Conservation (phyloP, 2,329 filamentous ascomycete genomes). For the Aspergillus sp. region DNA sequence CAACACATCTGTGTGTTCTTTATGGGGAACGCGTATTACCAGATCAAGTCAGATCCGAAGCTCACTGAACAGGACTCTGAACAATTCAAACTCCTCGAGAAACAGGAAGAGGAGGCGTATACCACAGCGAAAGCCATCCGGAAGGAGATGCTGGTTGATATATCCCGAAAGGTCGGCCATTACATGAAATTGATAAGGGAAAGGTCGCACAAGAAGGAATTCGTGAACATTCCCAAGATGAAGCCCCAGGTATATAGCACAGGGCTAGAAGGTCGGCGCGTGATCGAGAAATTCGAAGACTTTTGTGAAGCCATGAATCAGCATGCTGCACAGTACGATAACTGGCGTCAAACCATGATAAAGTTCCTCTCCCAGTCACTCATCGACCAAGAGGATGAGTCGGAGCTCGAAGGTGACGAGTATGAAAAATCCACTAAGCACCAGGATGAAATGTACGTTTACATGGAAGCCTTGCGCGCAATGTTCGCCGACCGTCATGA, state of each 20-base stretch:
- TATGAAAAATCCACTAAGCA: constrained; percentile 83
- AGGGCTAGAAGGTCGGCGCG: constrained; percentile 72
- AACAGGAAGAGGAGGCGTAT: constrained; percentile 71
- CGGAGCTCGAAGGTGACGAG: constrained; percentile 82
- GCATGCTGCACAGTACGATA: constrained; percentile 70
- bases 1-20: constrained; percentile 85
- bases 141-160: constrained; percentile 70
- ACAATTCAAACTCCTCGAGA: constrained; percentile 67
- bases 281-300: constrained; percentile 66
- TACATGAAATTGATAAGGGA: constrained; percentile 65
- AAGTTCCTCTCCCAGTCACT: constrained; percentile 72
- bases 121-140: constrained; percentile 76
- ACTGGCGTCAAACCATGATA: constrained; percentile 74
- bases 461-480: constrained; percentile 75
- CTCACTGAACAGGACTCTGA: constrained; percentile 68
- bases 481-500: constrained; percentile 77
- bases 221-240: constrained; percentile 66
- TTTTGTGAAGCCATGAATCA: constrained; percentile 68
- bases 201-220: constrained; percentile 56
- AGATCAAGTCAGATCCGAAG: constrained; percentile 72
- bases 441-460: constrained; percentile 87
- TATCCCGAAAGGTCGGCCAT: constrained; percentile 59
- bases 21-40: constrained; percentile 77
- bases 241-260: constrained; percentile 53
- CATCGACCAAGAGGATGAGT: constrained; percentile 76